phyloP scores from a whole-genome alignment of 495 filamentous ascomycete species.

The Glonium stellatum region DNA sequence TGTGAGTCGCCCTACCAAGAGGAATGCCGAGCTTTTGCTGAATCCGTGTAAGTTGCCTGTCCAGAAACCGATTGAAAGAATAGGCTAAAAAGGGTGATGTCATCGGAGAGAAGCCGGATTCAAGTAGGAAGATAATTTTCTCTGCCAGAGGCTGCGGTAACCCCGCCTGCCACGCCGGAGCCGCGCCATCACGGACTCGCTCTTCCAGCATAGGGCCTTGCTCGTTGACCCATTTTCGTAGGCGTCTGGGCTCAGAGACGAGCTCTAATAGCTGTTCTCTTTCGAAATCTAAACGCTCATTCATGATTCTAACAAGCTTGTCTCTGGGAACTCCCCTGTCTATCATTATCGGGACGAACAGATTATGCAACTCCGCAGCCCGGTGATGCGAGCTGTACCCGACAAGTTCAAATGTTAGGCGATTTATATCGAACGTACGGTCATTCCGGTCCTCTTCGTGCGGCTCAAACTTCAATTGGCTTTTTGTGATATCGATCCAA shows the following conservation, averaged over 20 bases:
- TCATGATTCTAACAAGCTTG: conserved; percentile 53
- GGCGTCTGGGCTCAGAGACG: conserved; percentile 43
- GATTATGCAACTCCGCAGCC: no score
- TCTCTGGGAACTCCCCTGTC: conserved; percentile 51
- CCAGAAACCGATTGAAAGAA: conserved; percentile 48
- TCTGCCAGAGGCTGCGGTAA: conserved; percentile 49
- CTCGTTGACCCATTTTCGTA: conserved; percentile 53
- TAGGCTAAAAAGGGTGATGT: conserved; percentile 53
- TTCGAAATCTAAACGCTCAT: conserved; percentile 51
- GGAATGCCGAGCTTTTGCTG: conserved; percentile 61
- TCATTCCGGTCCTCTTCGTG: conserved; percentile 44
- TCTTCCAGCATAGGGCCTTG: conserved; percentile 26
- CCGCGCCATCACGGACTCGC: conserved; percentile 18
- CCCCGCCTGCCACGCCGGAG: conserved; percentile 43
- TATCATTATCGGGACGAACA: conserved; percentile 70
- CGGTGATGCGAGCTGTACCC: conserved; percentile 54
- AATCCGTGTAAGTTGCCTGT: conserved; percentile 48
- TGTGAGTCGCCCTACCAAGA: conserved; percentile 66
- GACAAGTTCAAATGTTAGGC: conserved; percentile 69
- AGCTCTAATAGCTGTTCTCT: conserved; percentile 53
- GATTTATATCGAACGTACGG: conserved; percentile 38
- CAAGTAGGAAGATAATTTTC: conserved; percentile 48
- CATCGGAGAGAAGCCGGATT: conserved; percentile 42
- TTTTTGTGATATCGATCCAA: conserved; percentile 75
- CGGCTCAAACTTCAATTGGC: conserved; percentile 72